Conservation (phyloP, 352 stramenopile species). For the Phytophthora quininea region DNA sequence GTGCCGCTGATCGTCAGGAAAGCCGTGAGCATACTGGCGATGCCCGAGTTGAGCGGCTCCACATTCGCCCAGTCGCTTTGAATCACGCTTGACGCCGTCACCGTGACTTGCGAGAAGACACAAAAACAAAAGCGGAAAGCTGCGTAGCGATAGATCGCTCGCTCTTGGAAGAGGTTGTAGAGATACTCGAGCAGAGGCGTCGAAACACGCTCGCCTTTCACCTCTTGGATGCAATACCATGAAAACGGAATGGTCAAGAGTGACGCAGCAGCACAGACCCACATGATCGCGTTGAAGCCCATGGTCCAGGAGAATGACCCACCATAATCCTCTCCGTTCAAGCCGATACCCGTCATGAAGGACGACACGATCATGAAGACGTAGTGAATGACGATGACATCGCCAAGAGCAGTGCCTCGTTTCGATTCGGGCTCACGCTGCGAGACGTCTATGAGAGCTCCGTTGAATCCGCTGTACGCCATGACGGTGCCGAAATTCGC, state of each 20-base stretch:
- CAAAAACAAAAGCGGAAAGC: slow-evolving; percentile 52
- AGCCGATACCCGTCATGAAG: slow-evolving; percentile 48
- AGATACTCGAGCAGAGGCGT: slow-evolving; percentile 36
- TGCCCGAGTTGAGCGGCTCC: slow-evolving; percentile 55
- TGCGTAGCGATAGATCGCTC: slow-evolving; percentile 52
- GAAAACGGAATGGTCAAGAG: slow-evolving; percentile 39
- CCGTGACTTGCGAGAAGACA: slow-evolving; percentile 45
- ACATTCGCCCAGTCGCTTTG: slow-evolving; percentile 58
- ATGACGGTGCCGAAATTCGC: slow-evolving; percentile 81
- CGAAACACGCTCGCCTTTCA: slow-evolving; percentile 28
- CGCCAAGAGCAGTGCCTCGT: slow-evolving; percentile 45
- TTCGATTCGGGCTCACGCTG: slow-evolving; percentile 45
- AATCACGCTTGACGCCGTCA: slow-evolving; percentile 53
- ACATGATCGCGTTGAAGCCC: slow-evolving; percentile 63
- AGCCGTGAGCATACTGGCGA: slow-evolving; percentile 48
- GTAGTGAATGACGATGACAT: too few relatives aligned
- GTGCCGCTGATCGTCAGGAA: slow-evolving; percentile 40
- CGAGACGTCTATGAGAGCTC: slow-evolving; percentile 54
- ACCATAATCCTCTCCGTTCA: slow-evolving; percentile 56
- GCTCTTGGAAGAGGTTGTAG: slow-evolving; percentile 50
- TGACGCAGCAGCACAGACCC: slow-evolving; percentile 34
- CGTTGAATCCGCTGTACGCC: slow-evolving; percentile 72
- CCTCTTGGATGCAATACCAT: slow-evolving; percentile 48
- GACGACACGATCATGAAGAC: slow-evolving; percentile 42
- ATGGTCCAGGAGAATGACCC: slow-evolving; percentile 57